phyloP scores from a whole-genome alignment of 495 filamentous ascomycete genomes.

The Penicillium mononematosum region DNA sequence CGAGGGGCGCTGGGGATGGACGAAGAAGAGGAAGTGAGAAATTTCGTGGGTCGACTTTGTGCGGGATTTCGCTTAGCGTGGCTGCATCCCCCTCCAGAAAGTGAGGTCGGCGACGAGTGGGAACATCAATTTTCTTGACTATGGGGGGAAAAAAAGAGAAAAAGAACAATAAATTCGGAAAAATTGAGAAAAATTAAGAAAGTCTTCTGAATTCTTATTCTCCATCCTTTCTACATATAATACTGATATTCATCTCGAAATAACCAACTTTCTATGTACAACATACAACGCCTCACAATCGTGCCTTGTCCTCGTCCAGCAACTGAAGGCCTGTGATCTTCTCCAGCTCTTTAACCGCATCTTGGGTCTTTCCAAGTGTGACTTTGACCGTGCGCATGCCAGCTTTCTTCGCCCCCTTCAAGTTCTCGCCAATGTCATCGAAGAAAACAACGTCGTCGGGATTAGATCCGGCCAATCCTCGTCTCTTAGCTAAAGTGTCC shows the following conservation, averaged over 20 bases:
- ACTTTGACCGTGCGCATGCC: conserved; percentile 88
- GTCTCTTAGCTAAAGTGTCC: conserved; percentile 55
- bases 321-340: conserved; percentile 55
- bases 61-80: conserved; percentile 49
- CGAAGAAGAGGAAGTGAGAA: conserved; percentile 23
- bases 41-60: conserved; percentile 44
- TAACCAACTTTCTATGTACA: background rate
- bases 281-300: conserved; percentile 28
- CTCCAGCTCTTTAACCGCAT: conserved; percentile 72
- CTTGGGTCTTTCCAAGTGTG: conserved; percentile 67
- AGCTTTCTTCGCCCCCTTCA: conserved; percentile 71
- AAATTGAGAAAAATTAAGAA: conserved; percentile 4
- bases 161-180: conserved; percentile 8
- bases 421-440: conserved; percentile 94
- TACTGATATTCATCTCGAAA: background rate
- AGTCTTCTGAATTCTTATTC: background rate
- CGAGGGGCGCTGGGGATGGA: conserved; percentile 35
- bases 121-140: conserved; percentile 15
- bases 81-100: conserved; percentile 41
- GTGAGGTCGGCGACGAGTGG: conserved; percentile 45
- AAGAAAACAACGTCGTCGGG: conserved; percentile 78
- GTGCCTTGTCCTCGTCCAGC: conserved; percentile 45
- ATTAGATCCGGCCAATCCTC: conserved; percentile 54
- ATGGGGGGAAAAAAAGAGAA: background rate
- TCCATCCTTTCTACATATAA: background rate